These are phyloP conservation scores for Colletotrichum lini DNA, from an alignment of 2,329 filamentous ascomycete species.

Conservation along the genomic window DNA sequence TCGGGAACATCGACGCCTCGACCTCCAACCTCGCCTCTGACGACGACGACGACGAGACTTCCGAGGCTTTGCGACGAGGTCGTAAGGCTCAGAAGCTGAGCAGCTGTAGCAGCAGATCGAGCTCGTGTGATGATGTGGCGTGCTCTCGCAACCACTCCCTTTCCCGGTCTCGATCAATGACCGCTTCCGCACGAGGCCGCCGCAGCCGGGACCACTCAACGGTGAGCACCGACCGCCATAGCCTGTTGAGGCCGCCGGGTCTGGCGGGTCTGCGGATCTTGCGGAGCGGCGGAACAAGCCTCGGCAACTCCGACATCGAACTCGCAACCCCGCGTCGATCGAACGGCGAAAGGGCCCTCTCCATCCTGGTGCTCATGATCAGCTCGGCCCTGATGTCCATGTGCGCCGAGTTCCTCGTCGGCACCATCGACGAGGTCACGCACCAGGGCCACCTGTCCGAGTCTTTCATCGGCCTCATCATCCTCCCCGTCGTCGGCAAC, in stretches of 20 bases:
- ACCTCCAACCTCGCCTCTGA: slow-evolving; percentile 24
- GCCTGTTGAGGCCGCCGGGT: slow-evolving; percentile 43
- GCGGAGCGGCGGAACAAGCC: slow-evolving; percentile 32
- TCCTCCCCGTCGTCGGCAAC: slow-evolving; percentile 74
- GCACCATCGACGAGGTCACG: slow-evolving; percentile 70
- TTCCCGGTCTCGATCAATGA: slow-evolving; percentile 46
- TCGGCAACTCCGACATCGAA: background rate
- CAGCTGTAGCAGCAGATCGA: slow-evolving; percentile 17
- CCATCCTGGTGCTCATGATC: slow-evolving; percentile 65
- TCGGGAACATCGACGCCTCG: slow-evolving; percentile 8
- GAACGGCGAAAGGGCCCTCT: slow-evolving; percentile 50
- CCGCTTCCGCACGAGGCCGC: slow-evolving; percentile 43
- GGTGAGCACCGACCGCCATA: slow-evolving; percentile 27
- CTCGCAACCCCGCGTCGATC: background rate
- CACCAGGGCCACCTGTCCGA: slow-evolving; percentile 65
- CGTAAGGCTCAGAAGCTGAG: background rate
- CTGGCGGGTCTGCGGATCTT: slow-evolving; percentile 43
- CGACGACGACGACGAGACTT: slow-evolving; percentile 20
- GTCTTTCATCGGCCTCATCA: slow-evolving; percentile 72
- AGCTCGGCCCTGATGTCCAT: slow-evolving; percentile 71
- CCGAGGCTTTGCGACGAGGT: background rate
- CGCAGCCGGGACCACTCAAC: slow-evolving; percentile 46
- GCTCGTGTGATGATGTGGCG: slow-evolving; percentile 43
- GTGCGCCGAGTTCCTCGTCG: slow-evolving; percentile 74
- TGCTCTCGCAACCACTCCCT: slow-evolving; percentile 46